Base-by-base conservation (phyloP, 2,329 filamentous ascomycete genomes). In the Aspergillus piperis region DNA sequence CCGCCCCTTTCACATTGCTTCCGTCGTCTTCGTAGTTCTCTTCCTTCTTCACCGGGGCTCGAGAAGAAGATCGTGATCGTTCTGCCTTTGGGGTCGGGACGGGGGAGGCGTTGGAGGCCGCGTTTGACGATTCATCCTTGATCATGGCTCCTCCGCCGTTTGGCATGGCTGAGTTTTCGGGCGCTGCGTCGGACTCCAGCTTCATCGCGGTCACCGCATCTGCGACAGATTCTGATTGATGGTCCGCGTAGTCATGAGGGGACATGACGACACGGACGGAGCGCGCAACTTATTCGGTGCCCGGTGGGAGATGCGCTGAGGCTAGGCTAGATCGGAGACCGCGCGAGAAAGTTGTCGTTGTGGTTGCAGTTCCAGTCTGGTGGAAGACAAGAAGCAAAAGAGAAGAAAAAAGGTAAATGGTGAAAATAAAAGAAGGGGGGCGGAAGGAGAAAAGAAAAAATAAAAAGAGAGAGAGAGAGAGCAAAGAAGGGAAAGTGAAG, bases 211-310 rank as follows among this genome's bases (percentile, higher is more conserved):
- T 77, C 66, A 74, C 71, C 50, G 72, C 75, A 67, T 73, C 66
- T 57, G 68, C 68, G 68, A 73, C 70, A 27, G 68, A 66, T 65
- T 73, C 71, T 66, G 71, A 63, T 63, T 73, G 71, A 65, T 64
- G 68, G 70, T 78, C 76, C 68, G 75, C 73, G 68, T 72, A 68
- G 72, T 73, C 75, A 75, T 77, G 73, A 68, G 70, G 64, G 66
- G 73, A 73, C 77, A 78, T 79, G 74, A 76, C 75, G 73, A 75
- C 71, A 71, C 68, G 70, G 70, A 72, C 73, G 57, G 58, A 55
- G 60, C 61, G 63, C 64, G 64, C 66, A 65, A 60, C 58, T 64
- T 36, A 13, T 64, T 64, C 54, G 44, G 52, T 57, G 57, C 66
- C 62, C 62, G 62, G 44, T 53, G 54, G 57, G 27, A 54, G 52